Evolutionary conservation across 2,329 filamentous ascomycete genomes (phyloP).

Genomic region (Arachnomyces sp.): DNA sequence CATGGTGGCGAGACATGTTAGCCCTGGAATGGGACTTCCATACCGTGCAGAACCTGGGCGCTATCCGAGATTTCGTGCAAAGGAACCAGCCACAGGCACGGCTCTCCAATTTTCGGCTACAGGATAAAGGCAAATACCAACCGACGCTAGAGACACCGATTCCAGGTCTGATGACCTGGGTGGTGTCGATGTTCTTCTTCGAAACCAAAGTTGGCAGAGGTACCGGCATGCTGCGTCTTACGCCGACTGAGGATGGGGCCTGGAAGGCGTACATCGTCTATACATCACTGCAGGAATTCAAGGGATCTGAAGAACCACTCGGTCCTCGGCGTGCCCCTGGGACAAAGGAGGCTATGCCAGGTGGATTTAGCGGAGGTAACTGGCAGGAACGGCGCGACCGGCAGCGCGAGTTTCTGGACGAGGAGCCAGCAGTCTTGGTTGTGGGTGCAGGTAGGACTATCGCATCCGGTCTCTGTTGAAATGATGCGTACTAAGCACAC

Average conservation of each 20-base stretch:
- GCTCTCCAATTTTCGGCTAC: constrained; percentile 24
- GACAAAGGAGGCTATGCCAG: constrained; percentile 27
- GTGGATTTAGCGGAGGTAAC: constrained; percentile 24
- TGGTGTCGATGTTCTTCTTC: constrained; percentile 34
- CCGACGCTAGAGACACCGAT: constrained; percentile 22
- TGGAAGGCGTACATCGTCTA: constrained; percentile 36
- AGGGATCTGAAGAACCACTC: constrained; percentile 26
- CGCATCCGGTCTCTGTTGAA: neutral
- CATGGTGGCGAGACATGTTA: constrained; percentile 37
- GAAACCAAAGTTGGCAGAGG: constrained; percentile 30
- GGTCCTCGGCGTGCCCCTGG: constrained; percentile 25
- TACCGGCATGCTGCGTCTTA: constrained; percentile 30
- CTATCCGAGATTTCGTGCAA: constrained; percentile 26
- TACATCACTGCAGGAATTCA: constrained; percentile 31
- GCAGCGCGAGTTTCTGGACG: constrained; percentile 26
- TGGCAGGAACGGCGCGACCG: constrained; percentile 30
- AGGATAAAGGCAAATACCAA: constrained; percentile 26
- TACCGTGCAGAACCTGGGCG: constrained; percentile 23
- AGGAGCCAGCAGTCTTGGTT: constrained; percentile 34
- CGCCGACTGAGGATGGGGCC: constrained; percentile 15
- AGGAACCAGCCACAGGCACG: constrained; percentile 18
- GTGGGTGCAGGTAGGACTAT: constrained; percentile 30
- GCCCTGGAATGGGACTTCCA: constrained; percentile 34
- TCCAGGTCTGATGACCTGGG: constrained; percentile 24
- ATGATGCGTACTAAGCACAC: neutral